Evolutionary conservation across 495 filamentous ascomycete species (phyloP).

Genomic region (Achaetomiella virescens): DNA sequence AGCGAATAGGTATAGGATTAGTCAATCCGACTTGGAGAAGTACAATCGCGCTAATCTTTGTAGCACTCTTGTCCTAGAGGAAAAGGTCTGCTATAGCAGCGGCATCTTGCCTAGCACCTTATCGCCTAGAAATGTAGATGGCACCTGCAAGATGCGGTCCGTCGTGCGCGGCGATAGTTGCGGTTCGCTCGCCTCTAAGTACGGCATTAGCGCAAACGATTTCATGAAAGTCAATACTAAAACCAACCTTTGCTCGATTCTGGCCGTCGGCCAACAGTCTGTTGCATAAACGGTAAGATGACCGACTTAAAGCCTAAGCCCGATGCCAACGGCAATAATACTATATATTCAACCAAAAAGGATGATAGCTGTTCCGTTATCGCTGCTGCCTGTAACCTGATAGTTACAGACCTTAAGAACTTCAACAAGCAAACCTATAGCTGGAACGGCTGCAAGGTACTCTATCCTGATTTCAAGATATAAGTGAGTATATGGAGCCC

Average conservation of each 20-base stretch:
- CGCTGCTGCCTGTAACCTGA: conserved; percentile 20
- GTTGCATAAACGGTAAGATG: conserved; percentile 13
- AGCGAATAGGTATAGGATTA: conserved; percentile 14
- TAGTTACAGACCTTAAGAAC: conserved; percentile 21
- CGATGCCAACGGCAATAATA: conserved; percentile 32
- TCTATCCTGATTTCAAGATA: conserved; percentile 25
- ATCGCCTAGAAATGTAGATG: conserved; percentile 19
- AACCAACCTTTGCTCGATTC: conserved; percentile 25
- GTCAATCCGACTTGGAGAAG: not conserved
- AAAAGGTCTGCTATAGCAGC: conserved; percentile 42
- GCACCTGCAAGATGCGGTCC: conserved; percentile 21
- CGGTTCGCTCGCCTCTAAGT: conserved; percentile 31
- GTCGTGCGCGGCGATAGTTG: conserved; percentile 32
- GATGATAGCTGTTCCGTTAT: conserved; percentile 25
- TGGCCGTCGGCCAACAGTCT: conserved; percentile 16
- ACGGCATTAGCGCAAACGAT: conserved; percentile 24
- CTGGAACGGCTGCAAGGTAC: conserved; percentile 34
- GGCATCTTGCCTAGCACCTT: conserved; percentile 17
- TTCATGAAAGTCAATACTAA: conserved; percentile 34
- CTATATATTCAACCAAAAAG: conserved; percentile 17
- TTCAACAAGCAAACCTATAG: conserved; percentile 39
- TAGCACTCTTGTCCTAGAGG: conserved; percentile 25
- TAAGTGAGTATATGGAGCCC: conserved; percentile 36
- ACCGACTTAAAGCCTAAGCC: conserved; percentile 27
- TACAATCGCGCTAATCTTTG: conserved; percentile 29